A percentile compares a stretch with the other conserved stretches of the same genome.
These are phyloP conservation scores for Linanthus parryae DNA, from an alignment of 148 eudicot genomes.

Conservation along the genomic window DNA sequence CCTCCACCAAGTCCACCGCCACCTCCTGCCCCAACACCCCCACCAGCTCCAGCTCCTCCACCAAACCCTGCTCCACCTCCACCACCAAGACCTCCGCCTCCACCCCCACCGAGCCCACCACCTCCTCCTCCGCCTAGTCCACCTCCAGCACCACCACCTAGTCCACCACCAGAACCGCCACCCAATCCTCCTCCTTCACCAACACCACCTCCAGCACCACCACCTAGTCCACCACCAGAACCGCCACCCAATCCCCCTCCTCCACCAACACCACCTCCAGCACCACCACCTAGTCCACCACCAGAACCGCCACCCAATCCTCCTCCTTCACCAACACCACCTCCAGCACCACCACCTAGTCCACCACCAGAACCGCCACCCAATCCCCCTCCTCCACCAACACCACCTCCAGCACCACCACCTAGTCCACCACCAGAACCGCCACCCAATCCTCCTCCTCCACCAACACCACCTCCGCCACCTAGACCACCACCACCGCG, in stretches of 20 bases:
- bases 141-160: slow-evolving; percentile 9
- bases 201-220: slow-evolving; percentile 8
- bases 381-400: background rate
- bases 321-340: slow-evolving; percentile 14
- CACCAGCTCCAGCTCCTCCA: slow-evolving; percentile 9
- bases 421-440: slow-evolving; percentile 5
- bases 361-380: slow-evolving; percentile 6
- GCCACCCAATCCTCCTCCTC: background rate
- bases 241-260: background rate
- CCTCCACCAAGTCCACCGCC: slow-evolving; percentile 12
- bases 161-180: slow-evolving; percentile 12
- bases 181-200: slow-evolving; percentile 12
- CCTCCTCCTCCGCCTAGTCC: slow-evolving; percentile 3
- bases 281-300: background rate
- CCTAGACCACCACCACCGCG: background rate
- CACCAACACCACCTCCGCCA: slow-evolving; percentile 1
- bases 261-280: slow-evolving; percentile 8
- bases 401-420: slow-evolving; percentile 2
- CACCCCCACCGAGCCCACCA: slow-evolving; percentile 2
- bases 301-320: slow-evolving; percentile 15
- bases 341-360: background rate
- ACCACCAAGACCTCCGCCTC: slow-evolving; percentile 12
- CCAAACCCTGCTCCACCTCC: slow-evolving; percentile 10
- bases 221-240: slow-evolving; percentile 7
- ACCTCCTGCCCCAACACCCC: slow-evolving; percentile 1